phyloP scores from a whole-genome alignment of 108 stramenopile genomes.

The Fragilaria crotonensis region DNA sequence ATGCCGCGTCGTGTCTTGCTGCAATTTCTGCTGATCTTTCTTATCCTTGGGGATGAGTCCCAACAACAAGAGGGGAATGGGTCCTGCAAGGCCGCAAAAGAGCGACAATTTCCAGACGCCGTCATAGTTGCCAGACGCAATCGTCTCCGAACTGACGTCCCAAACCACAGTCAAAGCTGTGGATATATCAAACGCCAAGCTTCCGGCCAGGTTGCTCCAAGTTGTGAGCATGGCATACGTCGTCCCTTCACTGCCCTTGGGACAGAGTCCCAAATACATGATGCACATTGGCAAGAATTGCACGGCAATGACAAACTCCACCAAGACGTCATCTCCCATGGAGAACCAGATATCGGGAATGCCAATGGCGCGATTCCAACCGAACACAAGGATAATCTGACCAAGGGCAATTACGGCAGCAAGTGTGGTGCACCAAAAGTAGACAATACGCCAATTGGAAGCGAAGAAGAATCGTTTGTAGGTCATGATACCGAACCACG shows the following conservation, averaged over 20 bases:
- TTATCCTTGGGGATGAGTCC: slow-evolving; percentile 30
- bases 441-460: slow-evolving; percentile 56
- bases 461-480: slow-evolving; percentile 65
- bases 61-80: slow-evolving; percentile 22
- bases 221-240: slow-evolving; percentile 69
- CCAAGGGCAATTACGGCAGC: slow-evolving; percentile 47
- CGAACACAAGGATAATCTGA: slow-evolving; percentile 59
- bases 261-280: slow-evolving; percentile 59
- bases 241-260: slow-evolving; percentile 49
- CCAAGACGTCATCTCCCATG: slow-evolving; percentile 63
- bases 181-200: slow-evolving; percentile 36
- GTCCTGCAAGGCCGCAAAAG: slow-evolving; percentile 24
- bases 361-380: slow-evolving; percentile 35
- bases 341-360: slow-evolving; percentile 49
- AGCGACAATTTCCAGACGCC: slow-evolving; percentile 56
- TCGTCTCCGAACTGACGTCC: slow-evolving; percentile 58
- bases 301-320: slow-evolving; percentile 53
- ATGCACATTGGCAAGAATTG: slow-evolving; percentile 69
- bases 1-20: slow-evolving; percentile 20
- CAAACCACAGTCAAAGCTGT: slow-evolving; percentile 45
- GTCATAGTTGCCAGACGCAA: slow-evolving; percentile 37
- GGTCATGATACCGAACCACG: slow-evolving; percentile 54
- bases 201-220: slow-evolving; percentile 41
- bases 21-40: slow-evolving; percentile 22
- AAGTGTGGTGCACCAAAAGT: slow-evolving; percentile 46